Conservation (phyloP, 2,329 filamentous ascomycete species). For the Arthrobotrys musiformis region DNA sequence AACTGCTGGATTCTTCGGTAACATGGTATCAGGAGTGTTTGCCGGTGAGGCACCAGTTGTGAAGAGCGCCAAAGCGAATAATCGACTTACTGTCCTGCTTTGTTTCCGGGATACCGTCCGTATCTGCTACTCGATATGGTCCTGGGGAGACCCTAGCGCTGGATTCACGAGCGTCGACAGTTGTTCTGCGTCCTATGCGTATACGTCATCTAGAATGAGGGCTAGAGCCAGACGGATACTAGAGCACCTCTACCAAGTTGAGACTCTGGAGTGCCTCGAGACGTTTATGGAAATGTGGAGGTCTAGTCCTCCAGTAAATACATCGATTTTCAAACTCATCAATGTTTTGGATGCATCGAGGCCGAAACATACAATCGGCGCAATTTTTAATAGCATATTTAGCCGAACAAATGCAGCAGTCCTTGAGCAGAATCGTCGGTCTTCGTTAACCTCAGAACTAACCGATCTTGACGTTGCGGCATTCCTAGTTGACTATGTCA, state of each 20-base stretch:
- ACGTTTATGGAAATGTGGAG: conserved; percentile 88
- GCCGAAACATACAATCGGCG: conserved; percentile 89
- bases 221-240: conserved; percentile 87
- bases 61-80: conserved; percentile 89
- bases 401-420: conserved; percentile 87
- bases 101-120: conserved; percentile 96
- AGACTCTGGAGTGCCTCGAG: conserved; percentile 92
- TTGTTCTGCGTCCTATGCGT: conserved; percentile 85
- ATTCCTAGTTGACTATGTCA: conserved; percentile 90
- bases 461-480: conserved; percentile 84
- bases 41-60: conserved; percentile 75
- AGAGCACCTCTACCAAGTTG: conserved; percentile 91
- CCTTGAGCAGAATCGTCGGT: conserved; percentile 81
- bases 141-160: conserved; percentile 76
- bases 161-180: conserved; percentile 65
- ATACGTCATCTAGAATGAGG: conserved; percentile 89
- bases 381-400: conserved; percentile 95
- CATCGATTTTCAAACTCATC: conserved; percentile 82
- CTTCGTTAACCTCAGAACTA: conserved; percentile 85
- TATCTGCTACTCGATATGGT: conserved; percentile 93
- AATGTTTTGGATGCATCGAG: conserved; percentile 91
- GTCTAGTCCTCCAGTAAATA: conserved; percentile 65
- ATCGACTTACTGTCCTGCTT: conserved; percentile 89
- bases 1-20: conserved; percentile 83
- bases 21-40: conserved; percentile 92